phyloP scores from a whole-genome alignment of 2,329 filamentous ascomycete species.

The Trichoderma lentiforme region DNA sequence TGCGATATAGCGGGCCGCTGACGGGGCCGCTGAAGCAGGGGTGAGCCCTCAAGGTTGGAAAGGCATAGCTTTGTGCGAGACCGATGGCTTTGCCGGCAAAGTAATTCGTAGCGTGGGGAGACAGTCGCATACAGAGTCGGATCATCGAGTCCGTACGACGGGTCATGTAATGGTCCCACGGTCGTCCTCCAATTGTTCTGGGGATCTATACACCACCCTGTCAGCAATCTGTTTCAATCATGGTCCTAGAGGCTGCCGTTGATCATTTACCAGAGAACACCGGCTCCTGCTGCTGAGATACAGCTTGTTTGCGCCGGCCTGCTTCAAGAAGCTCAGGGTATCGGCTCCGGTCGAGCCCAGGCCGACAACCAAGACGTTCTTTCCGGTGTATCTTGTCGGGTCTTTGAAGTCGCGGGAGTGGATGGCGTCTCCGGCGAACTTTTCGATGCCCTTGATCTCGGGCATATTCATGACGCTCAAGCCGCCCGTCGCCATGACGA shows the following conservation, averaged over 20 bases:
- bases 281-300: slow-evolving; percentile 42
- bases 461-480: slow-evolving; percentile 35
- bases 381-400: slow-evolving; percentile 33
- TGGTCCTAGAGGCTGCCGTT: not conserved
- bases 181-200: slow-evolving; percentile 1
- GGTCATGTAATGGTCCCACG: slow-evolving; percentile 11
- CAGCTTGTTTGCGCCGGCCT: slow-evolving; percentile 34
- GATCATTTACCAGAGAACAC: slow-evolving; percentile 25
- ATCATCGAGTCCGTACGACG: slow-evolving; percentile 2
- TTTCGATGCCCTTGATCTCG: slow-evolving; percentile 35
- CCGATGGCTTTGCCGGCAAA: slow-evolving; percentile 12
- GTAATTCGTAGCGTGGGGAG: slow-evolving; percentile 4
- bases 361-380: slow-evolving; percentile 47
- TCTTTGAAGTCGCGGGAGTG: slow-evolving; percentile 39
- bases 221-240: not conserved
- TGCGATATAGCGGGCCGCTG: slow-evolving; percentile 23
- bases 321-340: slow-evolving; percentile 31
- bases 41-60: slow-evolving; percentile 4
- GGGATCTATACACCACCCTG: not conserved
- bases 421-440: slow-evolving; percentile 38
- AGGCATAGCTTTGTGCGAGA: slow-evolving; percentile 5
- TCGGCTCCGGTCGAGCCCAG: slow-evolving; percentile 38
- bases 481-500: slow-evolving; percentile 35
- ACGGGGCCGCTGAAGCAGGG: not conserved
- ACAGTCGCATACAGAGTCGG: not conserved